These are phyloP conservation scores for Pleurotus giganteus DNA, from an alignment of 768 basidiomycete genomes.

Conservation along the genomic window DNA sequence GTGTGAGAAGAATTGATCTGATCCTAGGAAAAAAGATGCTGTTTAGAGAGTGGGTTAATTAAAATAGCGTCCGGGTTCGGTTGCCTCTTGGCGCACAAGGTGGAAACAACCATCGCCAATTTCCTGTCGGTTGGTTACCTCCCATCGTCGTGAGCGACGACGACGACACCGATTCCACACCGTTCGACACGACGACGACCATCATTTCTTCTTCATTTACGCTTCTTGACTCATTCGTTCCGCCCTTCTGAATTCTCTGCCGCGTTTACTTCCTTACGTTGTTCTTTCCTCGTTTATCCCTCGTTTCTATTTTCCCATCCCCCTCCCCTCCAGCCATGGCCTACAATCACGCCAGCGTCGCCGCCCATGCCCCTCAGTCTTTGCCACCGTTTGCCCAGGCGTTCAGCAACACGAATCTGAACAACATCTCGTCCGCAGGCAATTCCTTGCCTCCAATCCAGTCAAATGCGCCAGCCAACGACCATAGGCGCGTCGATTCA, in stretches of 20 bases:
- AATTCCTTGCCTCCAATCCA: constrained; percentile 72
- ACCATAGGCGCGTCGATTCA: constrained; percentile 32
- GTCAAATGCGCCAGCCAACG: constrained; percentile 30
- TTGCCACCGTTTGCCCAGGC: constrained; percentile 81
- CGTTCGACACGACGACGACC: constrained; percentile 9
- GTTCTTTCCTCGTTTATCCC: constrained; percentile 10
- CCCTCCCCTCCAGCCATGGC: constrained; percentile 33
- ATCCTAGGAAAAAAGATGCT: constrained; percentile 3
- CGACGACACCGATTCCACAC: constrained; percentile 1
- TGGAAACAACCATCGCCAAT: neutral
- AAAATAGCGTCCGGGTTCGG: constrained; percentile 7
- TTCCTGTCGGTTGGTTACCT: constrained; percentile 6
- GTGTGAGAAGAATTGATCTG: neutral
- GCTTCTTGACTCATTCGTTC: constrained; percentile 3
- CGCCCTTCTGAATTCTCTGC: constrained; percentile 9
- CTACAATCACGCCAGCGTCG: constrained; percentile 38
- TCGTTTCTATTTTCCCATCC: constrained; percentile 8
- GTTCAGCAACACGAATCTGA: constrained; percentile 58
- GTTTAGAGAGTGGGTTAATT: constrained; percentile 5
- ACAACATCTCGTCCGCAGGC: constrained; percentile 43
- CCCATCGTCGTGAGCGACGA: constrained; percentile 11
- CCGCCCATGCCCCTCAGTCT: constrained; percentile 52
- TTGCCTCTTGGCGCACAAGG: constrained; percentile 10
- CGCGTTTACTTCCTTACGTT: constrained; percentile 9
- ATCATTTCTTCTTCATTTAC: neutral